These are phyloP conservation scores for Rhododendron ferrugineum DNA, from an alignment of 148 eudicot species.

Conservation along the genomic window DNA sequence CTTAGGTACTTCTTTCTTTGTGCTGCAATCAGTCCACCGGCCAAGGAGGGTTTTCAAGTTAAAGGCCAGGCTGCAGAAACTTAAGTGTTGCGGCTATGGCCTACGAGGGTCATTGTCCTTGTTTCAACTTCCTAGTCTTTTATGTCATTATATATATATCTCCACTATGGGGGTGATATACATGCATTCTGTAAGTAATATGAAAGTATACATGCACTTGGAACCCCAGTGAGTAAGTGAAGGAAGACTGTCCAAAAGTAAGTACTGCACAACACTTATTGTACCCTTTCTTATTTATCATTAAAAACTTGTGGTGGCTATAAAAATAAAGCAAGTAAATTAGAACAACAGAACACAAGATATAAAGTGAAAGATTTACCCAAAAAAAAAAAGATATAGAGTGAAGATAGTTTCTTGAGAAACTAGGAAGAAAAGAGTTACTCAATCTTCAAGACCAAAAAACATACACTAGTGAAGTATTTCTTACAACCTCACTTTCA, in stretches of 20 bases:
- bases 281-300: too few species aligned
- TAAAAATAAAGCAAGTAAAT: too few species aligned
- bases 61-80: neutral
- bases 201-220: neutral
- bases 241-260: neutral
- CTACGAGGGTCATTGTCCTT: constrained; percentile 13
- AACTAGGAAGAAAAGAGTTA: too few species aligned
- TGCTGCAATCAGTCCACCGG: neutral
- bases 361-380: too few species aligned
- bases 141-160: constrained; percentile 11
- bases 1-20: neutral
- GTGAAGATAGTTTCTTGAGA: too few species aligned
- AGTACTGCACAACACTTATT: neutral
- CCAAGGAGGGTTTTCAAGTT: neutral
- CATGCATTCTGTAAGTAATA: neutral
- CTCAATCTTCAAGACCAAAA: too few species aligned
- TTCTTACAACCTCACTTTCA: too few species aligned
- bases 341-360: too few species aligned
- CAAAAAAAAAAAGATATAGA: too few species aligned
- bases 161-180: constrained; percentile 4
- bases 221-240: neutral
- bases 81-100: neutral
- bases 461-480: too few species aligned
- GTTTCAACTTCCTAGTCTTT: constrained; percentile 17
- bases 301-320: too few species aligned